Conservation (phyloP, 306 rosid species). For the Corylus heterophylla region DNA sequence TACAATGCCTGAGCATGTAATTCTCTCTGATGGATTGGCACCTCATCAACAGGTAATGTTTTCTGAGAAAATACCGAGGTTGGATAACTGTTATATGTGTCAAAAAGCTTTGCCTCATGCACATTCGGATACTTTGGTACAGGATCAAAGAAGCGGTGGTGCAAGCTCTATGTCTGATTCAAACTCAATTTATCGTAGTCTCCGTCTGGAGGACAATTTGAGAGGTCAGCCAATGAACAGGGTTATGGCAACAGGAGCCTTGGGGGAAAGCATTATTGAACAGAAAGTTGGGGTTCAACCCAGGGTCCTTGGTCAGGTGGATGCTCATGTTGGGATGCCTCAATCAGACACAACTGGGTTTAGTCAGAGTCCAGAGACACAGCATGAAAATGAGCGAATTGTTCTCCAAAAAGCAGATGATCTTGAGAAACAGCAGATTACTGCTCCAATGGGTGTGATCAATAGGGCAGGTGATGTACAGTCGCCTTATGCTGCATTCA, state of each 20-base stretch:
- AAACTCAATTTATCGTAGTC: conserved; percentile 44
- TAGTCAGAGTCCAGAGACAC: conserved; percentile 39
- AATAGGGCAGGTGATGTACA: conserved; percentile 45
- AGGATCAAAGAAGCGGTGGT: conserved; percentile 45
- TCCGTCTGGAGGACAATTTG: conserved; percentile 48
- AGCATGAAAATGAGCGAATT: conserved; percentile 42
- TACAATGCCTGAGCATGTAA: conserved; percentile 51
- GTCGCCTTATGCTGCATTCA: conserved; percentile 41
- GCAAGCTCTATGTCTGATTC: conserved; percentile 49
- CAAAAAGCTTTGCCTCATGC: conserved; percentile 78
- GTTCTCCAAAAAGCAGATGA: conserved; percentile 37
- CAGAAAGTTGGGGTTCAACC: conserved; percentile 48
- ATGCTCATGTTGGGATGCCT: conserved; percentile 44
- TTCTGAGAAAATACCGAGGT: conserved; percentile 46
- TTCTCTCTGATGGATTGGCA: conserved; percentile 50
- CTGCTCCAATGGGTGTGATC: conserved; percentile 33
- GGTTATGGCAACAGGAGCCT: conserved; percentile 46
- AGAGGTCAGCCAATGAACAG: conserved; percentile 47
- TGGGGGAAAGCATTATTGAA: conserved; percentile 49
- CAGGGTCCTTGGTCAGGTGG: conserved; percentile 41
- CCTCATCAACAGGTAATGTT: conserved; percentile 55
- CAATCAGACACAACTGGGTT: conserved; percentile 33
- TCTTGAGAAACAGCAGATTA: conserved; percentile 33
- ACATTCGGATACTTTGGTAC: conserved; percentile 72
- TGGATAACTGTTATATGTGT: conserved; percentile 70